Base-by-base conservation (phyloP, 495 filamentous ascomycete genomes). In the Penicillium ochrochloron region DNA sequence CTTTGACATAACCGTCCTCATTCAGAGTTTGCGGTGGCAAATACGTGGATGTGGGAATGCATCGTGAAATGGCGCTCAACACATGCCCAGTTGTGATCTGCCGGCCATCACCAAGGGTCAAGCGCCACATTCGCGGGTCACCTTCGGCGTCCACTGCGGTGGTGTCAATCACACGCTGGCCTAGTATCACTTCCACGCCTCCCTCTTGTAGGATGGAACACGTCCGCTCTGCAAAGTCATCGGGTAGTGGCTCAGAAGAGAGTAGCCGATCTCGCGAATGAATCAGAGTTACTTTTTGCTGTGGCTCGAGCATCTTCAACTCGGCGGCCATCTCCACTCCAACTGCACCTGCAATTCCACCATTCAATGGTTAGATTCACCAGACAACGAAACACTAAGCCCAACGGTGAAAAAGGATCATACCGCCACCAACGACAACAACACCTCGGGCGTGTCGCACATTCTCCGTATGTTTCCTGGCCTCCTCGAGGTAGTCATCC, bases 281-380 rank as follows among this genome's bases (percentile, higher is more conserved):
- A n/a, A 90, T 82, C 0, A 92, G 78, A 0, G 85, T 89, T 23
- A 92, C 82, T 39, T 82, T 80, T 42, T 86, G 73, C 2, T 79
- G 44, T 0, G 89, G 88, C n/a, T 85, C 73, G 11, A 85, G 71
- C 12, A 80, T 68, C 69, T 89, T 89, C 50, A 90, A 69, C 72
- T 92, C 89, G 12, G 87, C 82, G 0, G 89, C 88, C 79, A 91
- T 89, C 67, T 92, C 89, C 48, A 91, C 84, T 11, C 89, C 89
- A 4, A 91, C 89, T 10, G 89, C 89, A 17, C 88, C 88, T 78
- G 64, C 14, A 7, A 10, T 17, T 25, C 35, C 37, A 4, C 15
- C 5, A 34, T 34, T 17, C 29, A 63, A 31, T 15, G 8, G 35
- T 62, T 31, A 62, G 42, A 33, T 57, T 48, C 5, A 34, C 10